phyloP scores from a whole-genome alignment of 2,329 filamentous ascomycete genomes.

The Aspergillus sergii region DNA sequence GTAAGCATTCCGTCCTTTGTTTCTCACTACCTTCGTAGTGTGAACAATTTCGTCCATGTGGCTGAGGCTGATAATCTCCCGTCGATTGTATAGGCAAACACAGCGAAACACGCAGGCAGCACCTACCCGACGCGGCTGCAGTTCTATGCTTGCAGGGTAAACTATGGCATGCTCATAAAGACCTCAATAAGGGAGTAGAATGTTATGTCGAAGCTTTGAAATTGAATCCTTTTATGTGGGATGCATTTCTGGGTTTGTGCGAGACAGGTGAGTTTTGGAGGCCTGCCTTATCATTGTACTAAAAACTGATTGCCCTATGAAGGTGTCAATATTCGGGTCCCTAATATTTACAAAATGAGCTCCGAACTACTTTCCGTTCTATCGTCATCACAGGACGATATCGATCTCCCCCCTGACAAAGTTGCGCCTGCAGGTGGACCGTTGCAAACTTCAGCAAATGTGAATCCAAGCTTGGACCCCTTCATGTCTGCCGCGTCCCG shows the following conservation, averaged over 20 bases:
- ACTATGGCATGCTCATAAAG: conserved; percentile 76
- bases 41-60: not conserved
- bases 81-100: conserved; percentile 61
- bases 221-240: conserved; percentile 95
- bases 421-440: conserved; percentile 31
- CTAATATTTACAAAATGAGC: conserved; percentile 82
- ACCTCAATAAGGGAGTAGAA: conserved; percentile 79
- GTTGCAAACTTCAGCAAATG: conserved; percentile 41
- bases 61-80: conserved; percentile 8
- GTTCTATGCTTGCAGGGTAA: conserved; percentile 85
- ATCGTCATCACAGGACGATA: conserved; percentile 36
- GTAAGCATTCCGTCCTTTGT: conserved; percentile 51
- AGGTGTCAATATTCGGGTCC: conserved; percentile 77
- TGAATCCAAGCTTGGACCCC: conserved; percentile 44
- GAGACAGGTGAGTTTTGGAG: conserved; percentile 61
- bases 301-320: conserved; percentile 30
- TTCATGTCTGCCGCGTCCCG: conserved; percentile 42
- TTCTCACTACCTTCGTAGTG: not conserved
- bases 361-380: conserved; percentile 61
- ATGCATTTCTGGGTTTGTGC: conserved; percentile 86
- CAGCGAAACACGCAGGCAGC: conserved; percentile 71
- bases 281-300: not conserved
- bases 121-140: conserved; percentile 79
- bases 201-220: conserved; percentile 89
- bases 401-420: conserved; percentile 35